Conservation (phyloP, 2,329 filamentous ascomycete genomes). For the Talaromyces islandicus region DNA sequence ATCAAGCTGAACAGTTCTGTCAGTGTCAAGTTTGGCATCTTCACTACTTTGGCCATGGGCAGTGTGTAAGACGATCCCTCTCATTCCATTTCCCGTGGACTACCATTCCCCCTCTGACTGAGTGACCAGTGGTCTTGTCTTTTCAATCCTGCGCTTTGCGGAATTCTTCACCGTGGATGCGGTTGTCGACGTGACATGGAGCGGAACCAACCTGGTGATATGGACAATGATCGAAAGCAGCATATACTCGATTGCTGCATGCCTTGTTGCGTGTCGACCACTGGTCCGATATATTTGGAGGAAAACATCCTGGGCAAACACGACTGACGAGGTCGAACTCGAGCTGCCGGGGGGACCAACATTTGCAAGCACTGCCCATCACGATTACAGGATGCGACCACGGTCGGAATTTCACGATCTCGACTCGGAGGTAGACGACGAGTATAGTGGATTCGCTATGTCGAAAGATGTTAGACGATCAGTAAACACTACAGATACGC, state of each 20-base stretch:
- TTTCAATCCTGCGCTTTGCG: slow-evolving; percentile 23
- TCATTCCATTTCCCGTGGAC: neutral
- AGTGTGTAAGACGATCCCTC: neutral
- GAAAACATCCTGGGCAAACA: neutral
- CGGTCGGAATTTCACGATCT: neutral
- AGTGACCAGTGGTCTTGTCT: slow-evolving; percentile 16
- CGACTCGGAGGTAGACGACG: neutral
- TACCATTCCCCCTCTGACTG: neutral
- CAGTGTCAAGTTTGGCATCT: neutral
- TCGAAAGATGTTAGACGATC: neutral
- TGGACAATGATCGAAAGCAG: slow-evolving; percentile 21
- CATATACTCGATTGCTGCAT: slow-evolving; percentile 22
- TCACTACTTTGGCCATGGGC: neutral
- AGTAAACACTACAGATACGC: neutral
- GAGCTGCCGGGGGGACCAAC: neutral
- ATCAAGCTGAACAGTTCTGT: neutral
- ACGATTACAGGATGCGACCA: neutral
- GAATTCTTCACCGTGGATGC: slow-evolving; percentile 18
- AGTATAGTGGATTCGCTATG: neutral
- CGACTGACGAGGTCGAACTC: neutral
- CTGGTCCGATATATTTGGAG: slow-evolving; percentile 8
- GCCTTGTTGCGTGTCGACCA: slow-evolving; percentile 21
- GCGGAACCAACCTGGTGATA: slow-evolving; percentile 14
- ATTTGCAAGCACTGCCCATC: neutral
- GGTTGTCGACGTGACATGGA: slow-evolving; percentile 16